Percentiles rank a stretch among this genome's conserved stretches.
Evolutionary conservation across 108 stramenopile species (phyloP).

Genomic region (Thalassiosira profunda): DNA sequence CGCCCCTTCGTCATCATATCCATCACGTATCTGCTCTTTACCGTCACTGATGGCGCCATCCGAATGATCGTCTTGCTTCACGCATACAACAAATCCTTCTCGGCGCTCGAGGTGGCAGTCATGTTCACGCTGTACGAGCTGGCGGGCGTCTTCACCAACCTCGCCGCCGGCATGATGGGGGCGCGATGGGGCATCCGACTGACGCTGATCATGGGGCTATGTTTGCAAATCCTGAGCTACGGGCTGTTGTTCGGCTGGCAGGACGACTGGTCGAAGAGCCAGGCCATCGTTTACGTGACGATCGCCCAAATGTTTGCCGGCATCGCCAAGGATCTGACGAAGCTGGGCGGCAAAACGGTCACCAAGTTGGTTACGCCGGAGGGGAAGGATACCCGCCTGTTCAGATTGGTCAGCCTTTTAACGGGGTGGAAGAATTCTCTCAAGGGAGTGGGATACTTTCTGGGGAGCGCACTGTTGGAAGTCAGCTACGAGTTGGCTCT

Average conservation of each 20-base stretch:
- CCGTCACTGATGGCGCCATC: constrained; percentile 96
- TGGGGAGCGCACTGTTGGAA: constrained; percentile 80
- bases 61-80: constrained; percentile 95
- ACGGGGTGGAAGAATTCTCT: constrained; percentile 97
- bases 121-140: constrained; percentile 97
- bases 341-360: constrained; percentile 95
- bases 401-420: constrained; percentile 86
- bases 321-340: constrained; percentile 94
- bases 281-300: constrained; percentile 89
- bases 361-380: constrained; percentile 95
- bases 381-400: constrained; percentile 86
- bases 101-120: constrained; percentile 90
- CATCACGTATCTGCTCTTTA: constrained; percentile 92
- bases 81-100: constrained; percentile 93
- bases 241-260: constrained; percentile 85
- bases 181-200: constrained; percentile 89
- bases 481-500: constrained; percentile 83
- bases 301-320: constrained; percentile 95
- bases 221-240: constrained; percentile 74
- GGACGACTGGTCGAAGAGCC: constrained; percentile 66
- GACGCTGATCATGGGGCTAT: constrained; percentile 79
- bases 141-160: constrained; percentile 94
- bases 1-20: constrained; percentile 92
- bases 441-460: constrained; percentile 94
- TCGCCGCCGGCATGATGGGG: constrained; percentile 91